Evolutionary conservation across 805 yeast genomes (phyloP).

Genomic region (Suhomyces pyralidae): DNA sequence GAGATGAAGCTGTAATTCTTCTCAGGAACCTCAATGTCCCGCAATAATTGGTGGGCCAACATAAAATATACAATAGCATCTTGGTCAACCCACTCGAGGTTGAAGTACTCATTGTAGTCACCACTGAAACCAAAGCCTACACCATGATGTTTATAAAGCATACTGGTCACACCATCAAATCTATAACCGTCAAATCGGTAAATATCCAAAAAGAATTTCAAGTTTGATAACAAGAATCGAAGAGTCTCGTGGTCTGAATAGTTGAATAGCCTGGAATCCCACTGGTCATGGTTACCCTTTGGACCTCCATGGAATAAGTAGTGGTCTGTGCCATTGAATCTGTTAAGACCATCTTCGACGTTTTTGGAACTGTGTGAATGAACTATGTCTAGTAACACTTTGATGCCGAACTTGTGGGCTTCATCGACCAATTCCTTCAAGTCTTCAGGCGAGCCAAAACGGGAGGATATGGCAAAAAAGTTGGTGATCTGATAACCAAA

Average conservation of each 20-base stretch:
- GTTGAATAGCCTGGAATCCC: conserved; percentile 96
- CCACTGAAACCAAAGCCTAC: conserved; percentile 88
- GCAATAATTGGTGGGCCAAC: conserved; percentile 82
- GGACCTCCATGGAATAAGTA: conserved; percentile 93
- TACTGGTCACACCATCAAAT: conserved; percentile 94
- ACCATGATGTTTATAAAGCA: conserved; percentile 92
- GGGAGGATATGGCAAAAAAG: conserved; percentile 84
- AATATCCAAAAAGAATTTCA: conserved; percentile 78
- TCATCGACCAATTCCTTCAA: conserved; percentile 85
- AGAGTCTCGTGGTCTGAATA: conserved; percentile 90
- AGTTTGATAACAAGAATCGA: conserved; percentile 78
- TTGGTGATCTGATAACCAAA: conserved; percentile 97
- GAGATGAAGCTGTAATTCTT: conserved; percentile 51
- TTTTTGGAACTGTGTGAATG: conserved; percentile 96
- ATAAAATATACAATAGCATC: conserved; percentile 86
- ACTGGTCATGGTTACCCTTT: conserved; percentile 82
- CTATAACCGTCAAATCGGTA: conserved; percentile 92
- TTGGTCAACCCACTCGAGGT: conserved; percentile 72
- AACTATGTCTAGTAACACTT: conserved; percentile 86
- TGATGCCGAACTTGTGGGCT: conserved; percentile 84
- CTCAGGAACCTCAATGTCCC: conserved; percentile 44
- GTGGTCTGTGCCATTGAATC: conserved; percentile 92
- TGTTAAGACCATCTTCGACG: conserved; percentile 88
- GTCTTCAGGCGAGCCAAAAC: conserved; percentile 95
- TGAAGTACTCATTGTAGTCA: conserved; percentile 86